Percentiles rank a stretch among this genome's conserved stretches.
phyloP scores from a whole-genome alignment of 306 rosid genomes.

The Prunus mira region DNA sequence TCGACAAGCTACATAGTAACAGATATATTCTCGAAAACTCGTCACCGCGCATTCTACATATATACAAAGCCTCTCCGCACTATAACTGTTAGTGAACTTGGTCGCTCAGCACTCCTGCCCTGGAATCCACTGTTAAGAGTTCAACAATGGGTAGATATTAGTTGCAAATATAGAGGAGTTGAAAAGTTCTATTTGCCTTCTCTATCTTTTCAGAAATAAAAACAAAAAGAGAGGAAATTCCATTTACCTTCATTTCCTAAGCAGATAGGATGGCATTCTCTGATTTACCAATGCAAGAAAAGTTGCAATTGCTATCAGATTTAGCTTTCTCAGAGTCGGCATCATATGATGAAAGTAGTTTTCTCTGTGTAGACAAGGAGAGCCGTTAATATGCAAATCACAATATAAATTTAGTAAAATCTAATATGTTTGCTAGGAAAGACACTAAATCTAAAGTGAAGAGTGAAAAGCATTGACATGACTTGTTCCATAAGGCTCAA shows the following conservation, averaged over 20 bases:
- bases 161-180: background rate
- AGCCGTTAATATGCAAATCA: background rate
- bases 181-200: background rate
- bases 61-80: slow-evolving; percentile 6
- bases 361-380: slow-evolving; percentile 44
- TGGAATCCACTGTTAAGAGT: background rate
- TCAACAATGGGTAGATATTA: background rate
- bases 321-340: slow-evolving; percentile 36
- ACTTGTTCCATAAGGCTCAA: background rate
- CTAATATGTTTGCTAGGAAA: background rate
- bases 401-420: background rate
- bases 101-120: background rate
- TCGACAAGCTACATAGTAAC: background rate
- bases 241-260: slow-evolving; percentile 26
- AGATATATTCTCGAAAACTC: background rate
- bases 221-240: no score
- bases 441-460: background rate
- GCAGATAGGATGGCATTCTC: slow-evolving; percentile 58
- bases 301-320: slow-evolving; percentile 26
- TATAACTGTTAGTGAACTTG: slow-evolving; percentile 1
- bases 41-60: background rate
- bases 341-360: slow-evolving; percentile 53
- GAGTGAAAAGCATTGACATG: background rate
- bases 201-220: no score
- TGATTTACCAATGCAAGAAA: slow-evolving; percentile 35